These are phyloP conservation scores for Malus hybrid DNA, from an alignment of 331 rosid species.

Conservation along the genomic window DNA sequence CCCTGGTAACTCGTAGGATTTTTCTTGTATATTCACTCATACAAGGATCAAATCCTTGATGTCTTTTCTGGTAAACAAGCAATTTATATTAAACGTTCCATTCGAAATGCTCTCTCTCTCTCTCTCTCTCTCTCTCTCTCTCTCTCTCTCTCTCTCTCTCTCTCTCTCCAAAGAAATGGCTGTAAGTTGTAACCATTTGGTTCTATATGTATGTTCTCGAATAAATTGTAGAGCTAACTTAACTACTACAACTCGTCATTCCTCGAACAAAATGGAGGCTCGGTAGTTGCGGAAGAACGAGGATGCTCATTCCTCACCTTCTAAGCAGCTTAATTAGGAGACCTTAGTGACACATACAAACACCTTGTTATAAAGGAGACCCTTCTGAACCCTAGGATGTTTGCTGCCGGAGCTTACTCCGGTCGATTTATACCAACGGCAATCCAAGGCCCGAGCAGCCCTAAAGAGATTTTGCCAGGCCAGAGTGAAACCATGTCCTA, in stretches of 20 bases:
- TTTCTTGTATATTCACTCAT: slow-evolving; percentile 35
- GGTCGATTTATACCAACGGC: not conserved
- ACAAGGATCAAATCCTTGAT: slow-evolving; percentile 9
- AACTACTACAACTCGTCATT: no score
- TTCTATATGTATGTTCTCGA: not conserved
- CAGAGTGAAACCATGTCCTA: no score
- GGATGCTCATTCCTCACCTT: no score
- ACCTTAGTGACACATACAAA: not conserved
- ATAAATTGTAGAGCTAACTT: no score
- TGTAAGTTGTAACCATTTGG: not conserved
- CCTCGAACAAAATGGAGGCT: no score
- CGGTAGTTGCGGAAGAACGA: no score
- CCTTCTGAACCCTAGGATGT: not conserved
- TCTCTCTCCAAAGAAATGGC: not conserved
- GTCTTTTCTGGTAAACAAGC: slow-evolving; percentile 6
- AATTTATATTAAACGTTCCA: slow-evolving; percentile 5
- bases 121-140: not conserved
- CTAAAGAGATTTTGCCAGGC: no score
- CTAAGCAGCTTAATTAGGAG: not conserved
- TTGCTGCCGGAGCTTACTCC: not conserved
- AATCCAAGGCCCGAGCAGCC: not conserved
- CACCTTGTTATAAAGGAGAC: not conserved
- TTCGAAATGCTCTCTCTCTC: not conserved
- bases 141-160: not conserved
- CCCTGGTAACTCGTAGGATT: slow-evolving; percentile 25